These are phyloP conservation scores for Cryoendolithus antarcticus DNA, from an alignment of 2,329 filamentous ascomycete species.

Conservation along the genomic window DNA sequence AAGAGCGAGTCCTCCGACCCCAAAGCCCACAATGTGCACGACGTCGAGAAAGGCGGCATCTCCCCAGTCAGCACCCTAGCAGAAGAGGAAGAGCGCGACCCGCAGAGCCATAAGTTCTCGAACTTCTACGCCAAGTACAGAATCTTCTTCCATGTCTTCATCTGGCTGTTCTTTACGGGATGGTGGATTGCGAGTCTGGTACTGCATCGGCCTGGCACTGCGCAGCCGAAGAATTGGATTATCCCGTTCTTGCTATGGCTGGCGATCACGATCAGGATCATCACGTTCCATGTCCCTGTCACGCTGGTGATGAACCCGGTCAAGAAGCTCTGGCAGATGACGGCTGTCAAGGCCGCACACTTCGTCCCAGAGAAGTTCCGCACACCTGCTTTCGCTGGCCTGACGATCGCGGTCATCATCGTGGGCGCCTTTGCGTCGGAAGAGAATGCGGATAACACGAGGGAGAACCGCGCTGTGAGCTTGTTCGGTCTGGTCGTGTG, in stretches of 20 bases:
- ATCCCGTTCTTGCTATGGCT: constrained; percentile 76
- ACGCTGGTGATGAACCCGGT: constrained; percentile 54
- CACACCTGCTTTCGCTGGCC: constrained; percentile 47
- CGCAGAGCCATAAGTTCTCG: constrained; percentile 16
- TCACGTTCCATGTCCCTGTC: constrained; percentile 63
- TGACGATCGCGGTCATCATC: constrained; percentile 61
- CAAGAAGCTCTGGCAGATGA: constrained; percentile 54
- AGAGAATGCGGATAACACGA: constrained; percentile 63
- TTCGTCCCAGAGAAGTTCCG: constrained; percentile 56
- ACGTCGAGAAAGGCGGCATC: constrained; percentile 6
- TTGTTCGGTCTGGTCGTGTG: constrained; percentile 67
- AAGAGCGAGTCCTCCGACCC: too few species aligned
- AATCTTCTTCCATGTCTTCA: constrained; percentile 26
- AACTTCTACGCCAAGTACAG: constrained; percentile 35
- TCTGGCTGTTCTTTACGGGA: constrained; percentile 25
- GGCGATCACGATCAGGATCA: constrained; percentile 56
- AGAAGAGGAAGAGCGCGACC: not conserved
- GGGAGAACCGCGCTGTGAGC: constrained; percentile 67
- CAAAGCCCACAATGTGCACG: not conserved
- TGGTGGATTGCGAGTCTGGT: constrained; percentile 71
- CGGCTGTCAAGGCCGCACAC: constrained; percentile 45
- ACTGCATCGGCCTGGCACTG: constrained; percentile 42
- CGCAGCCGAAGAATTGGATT: constrained; percentile 62
- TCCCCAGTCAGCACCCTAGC: constrained; percentile 1
- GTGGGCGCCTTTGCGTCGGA: constrained; percentile 63